Conservation (phyloP, 352 stramenopile species). For the Globisporangium spinosum region DNA sequence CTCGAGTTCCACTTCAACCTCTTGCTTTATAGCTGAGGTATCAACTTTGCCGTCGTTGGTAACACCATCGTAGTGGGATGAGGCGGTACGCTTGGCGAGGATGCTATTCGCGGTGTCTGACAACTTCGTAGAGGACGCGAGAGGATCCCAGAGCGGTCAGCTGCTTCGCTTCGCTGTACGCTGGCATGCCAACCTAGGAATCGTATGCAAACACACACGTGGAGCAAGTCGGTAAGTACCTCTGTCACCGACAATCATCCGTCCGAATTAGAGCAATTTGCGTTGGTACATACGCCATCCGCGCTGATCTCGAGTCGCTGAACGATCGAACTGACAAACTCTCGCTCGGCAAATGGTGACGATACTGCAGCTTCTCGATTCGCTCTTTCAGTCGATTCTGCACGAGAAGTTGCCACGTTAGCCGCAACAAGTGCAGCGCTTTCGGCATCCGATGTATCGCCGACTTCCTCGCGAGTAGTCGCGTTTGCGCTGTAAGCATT, state of each 20-base stretch:
- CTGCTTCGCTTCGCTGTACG: not conserved
- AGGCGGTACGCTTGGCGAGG: not conserved
- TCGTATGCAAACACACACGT: not conserved
- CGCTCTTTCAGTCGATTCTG: not conserved
- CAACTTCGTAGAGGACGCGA: slow-evolving; percentile 22
- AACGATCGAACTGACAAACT: slow-evolving; percentile 1
- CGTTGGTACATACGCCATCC: not conserved
- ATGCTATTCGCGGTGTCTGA: slow-evolving; percentile 18
- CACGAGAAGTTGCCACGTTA: too few relatives aligned
- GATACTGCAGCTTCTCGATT: not conserved
- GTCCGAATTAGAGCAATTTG: not conserved
- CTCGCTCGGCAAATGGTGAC: not conserved
- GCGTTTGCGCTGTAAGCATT: not conserved
- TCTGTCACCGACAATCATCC: not conserved
- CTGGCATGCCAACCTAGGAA: slow-evolving; percentile 23
- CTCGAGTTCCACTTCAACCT: slow-evolving; percentile 20
- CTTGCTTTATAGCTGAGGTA: slow-evolving; percentile 4
- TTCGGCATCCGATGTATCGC: not conserved
- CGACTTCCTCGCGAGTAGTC: not conserved
- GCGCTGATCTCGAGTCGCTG: slow-evolving; percentile 2
- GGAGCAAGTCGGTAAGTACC: not conserved
- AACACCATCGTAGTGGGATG: not conserved
- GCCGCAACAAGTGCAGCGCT: not conserved
- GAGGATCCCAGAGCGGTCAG: not conserved
- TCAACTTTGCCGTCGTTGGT: not conserved